Percentiles rank a stretch among this genome's conserved stretches.
These are phyloP conservation scores for Zasmidium cellare DNA, from an alignment of 2,329 filamentous ascomycete species.

Conservation along the genomic window DNA sequence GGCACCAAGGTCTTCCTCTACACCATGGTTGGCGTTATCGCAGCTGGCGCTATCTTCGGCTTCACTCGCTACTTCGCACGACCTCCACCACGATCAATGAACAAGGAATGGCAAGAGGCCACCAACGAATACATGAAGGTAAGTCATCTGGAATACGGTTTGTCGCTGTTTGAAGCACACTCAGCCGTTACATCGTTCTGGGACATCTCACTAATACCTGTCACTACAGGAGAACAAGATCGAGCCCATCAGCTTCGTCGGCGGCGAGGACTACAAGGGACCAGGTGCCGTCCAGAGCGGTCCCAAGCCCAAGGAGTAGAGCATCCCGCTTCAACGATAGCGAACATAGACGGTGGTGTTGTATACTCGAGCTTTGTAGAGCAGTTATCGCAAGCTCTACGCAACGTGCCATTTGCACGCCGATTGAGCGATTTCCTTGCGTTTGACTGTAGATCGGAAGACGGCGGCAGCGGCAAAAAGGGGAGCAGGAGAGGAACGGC, in stretches of 20 bases:
- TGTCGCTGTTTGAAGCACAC: too few species aligned
- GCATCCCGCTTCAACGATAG: background rate
- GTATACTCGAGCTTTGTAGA: conserved; percentile 18
- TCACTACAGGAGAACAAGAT: conserved; percentile 70
- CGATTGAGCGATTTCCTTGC: conserved; percentile 19
- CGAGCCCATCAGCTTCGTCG: conserved; percentile 83
- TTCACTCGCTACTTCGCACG: conserved; percentile 70
- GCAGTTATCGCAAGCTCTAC: conserved; percentile 15
- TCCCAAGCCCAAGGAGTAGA: conserved; percentile 28
- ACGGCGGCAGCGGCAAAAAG: conserved; percentile 8
- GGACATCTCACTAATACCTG: conserved; percentile 8
- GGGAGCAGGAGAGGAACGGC: conserved; percentile 8
- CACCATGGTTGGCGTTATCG: conserved; percentile 66
- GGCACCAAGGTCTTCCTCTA: conserved; percentile 74
- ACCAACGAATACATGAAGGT: conserved; percentile 94
- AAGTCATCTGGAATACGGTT: conserved; percentile 39
- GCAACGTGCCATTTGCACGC: conserved; percentile 7
- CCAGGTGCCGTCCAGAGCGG: conserved; percentile 69
- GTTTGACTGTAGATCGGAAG: conserved; percentile 22
- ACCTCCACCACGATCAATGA: conserved; percentile 81
- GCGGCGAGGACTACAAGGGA: conserved; percentile 75
- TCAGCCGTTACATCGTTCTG: too few species aligned
- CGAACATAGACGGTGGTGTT: conserved; percentile 16
- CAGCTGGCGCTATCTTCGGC: conserved; percentile 71
- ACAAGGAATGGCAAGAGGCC: conserved; percentile 93